Percentiles rank a stretch among this genome's conserved stretches.
Evolutionary conservation across 2,329 filamentous ascomycete species (phyloP).

Genomic region (Aspergillus niger): DNA sequence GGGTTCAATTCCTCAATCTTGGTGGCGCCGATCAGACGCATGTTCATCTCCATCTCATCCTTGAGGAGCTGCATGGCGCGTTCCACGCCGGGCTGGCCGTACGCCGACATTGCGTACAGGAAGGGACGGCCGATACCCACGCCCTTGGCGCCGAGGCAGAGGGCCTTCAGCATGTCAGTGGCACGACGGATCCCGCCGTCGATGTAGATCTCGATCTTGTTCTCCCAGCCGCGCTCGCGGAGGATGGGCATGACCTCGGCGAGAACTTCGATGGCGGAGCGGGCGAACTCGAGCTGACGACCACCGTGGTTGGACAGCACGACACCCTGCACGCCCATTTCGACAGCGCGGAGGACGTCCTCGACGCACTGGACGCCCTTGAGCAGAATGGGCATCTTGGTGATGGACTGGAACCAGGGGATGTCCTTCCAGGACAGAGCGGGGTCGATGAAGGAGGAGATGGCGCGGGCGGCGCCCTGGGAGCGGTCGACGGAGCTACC

Average conservation of each 20-base stretch:
- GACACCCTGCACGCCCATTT: slow-evolving; percentile 80
- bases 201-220: slow-evolving; percentile 82
- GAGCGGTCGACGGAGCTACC: slow-evolving; percentile 76
- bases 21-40: slow-evolving; percentile 84
- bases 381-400: slow-evolving; percentile 90
- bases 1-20: slow-evolving; percentile 77
- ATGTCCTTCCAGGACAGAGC: slow-evolving; percentile 91
- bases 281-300: slow-evolving; percentile 87
- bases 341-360: slow-evolving; percentile 85
- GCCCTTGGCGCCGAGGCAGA: slow-evolving; percentile 87
- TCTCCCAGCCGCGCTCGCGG: slow-evolving; percentile 69
- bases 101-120: slow-evolving; percentile 92
- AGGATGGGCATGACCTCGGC: slow-evolving; percentile 91
- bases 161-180: slow-evolving; percentile 92
- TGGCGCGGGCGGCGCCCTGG: slow-evolving; percentile 91
- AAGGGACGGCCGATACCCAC: slow-evolving; percentile 95
- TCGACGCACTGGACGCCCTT: slow-evolving; percentile 97
- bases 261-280: slow-evolving; percentile 84
- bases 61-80: slow-evolving; percentile 88
- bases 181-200: slow-evolving; percentile 89
- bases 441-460: slow-evolving; percentile 96
- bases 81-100: slow-evolving; percentile 83
- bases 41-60: slow-evolving; percentile 99
- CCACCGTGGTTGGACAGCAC: slow-evolving; percentile 97
- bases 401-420: slow-evolving; percentile 87